Conservation (phyloP, 2,329 filamentous ascomycete species). For the Trichoderma hamatum region DNA sequence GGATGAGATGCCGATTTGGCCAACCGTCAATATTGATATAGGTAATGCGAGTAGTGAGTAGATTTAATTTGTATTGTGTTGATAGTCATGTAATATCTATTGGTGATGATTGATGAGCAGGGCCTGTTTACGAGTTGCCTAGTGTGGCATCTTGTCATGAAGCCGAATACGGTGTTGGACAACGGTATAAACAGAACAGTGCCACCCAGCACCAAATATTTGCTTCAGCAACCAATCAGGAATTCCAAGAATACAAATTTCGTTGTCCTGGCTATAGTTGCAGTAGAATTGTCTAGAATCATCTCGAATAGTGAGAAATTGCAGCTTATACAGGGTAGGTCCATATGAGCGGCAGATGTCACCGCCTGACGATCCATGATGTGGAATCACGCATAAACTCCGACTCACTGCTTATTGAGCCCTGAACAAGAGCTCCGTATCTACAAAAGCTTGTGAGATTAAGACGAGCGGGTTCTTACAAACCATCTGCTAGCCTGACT, state of each 20-base stretch:
- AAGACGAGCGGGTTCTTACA: neutral
- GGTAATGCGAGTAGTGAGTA: neutral
- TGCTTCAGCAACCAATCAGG: neutral
- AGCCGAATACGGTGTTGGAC: neutral
- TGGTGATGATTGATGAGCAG: too few species aligned
- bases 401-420: neutral
- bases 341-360: neutral
- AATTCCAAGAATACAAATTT: neutral
- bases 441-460: neutral
- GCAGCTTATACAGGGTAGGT: neutral
- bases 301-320: neutral
- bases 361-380: neutral
- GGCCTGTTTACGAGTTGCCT: neutral
- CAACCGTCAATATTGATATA: neutral
- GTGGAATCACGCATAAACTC: slow-evolving; percentile 10
- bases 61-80: neutral
- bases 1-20: neutral
- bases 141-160: neutral
- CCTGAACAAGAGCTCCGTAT: neutral
- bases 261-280: neutral
- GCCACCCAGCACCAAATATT: slow-evolving; percentile 7
- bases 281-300: neutral
- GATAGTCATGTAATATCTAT: neutral
- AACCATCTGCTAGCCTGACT: neutral
- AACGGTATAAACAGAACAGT: neutral